These are phyloP conservation scores for Nicotiana undulata DNA, from an alignment of 257 asterid genomes.

Conservation along the genomic window DNA sequence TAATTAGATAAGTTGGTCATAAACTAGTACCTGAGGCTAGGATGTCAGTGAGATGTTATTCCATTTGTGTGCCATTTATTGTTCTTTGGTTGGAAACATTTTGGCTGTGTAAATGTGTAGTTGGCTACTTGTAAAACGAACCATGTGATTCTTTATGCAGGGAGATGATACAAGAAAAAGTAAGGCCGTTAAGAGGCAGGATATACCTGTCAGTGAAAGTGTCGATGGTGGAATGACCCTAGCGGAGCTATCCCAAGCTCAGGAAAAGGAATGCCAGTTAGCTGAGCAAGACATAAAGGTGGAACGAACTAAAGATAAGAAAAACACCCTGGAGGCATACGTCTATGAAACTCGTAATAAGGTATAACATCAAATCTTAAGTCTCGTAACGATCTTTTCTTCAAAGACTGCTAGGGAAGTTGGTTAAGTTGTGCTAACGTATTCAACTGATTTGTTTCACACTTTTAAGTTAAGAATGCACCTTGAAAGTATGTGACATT, in stretches of 20 bases:
- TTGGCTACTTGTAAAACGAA: background rate
- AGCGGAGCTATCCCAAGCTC: slow-evolving; percentile 57
- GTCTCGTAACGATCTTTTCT: background rate
- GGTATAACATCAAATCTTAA: slow-evolving; percentile 31
- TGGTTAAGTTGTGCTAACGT: background rate
- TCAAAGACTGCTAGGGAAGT: background rate
- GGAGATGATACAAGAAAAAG: slow-evolving; percentile 54
- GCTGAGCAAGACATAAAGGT: slow-evolving; percentile 68
- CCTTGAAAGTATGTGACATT: background rate
- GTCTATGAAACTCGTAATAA: slow-evolving; percentile 91
- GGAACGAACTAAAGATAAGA: slow-evolving; percentile 95
- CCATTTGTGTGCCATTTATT: background rate
- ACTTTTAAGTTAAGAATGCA: background rate
- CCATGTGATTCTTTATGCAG: slow-evolving; percentile 28
- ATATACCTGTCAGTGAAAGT: slow-evolving; percentile 52
- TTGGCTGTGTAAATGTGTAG: background rate
- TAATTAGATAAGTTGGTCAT: background rate
- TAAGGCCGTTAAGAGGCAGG: slow-evolving; percentile 56
- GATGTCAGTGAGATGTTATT: background rate
- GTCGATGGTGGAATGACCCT: slow-evolving; percentile 57
- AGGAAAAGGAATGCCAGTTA: slow-evolving; percentile 58
- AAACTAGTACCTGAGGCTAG: background rate
- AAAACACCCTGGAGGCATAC: slow-evolving; percentile 88
- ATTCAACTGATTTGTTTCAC: background rate
- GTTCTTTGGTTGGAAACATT: background rate